Percentiles rank a stretch among this genome's conserved stretches.
These are phyloP conservation scores for Penstemon davidsonii DNA, from an alignment of 257 asterid species.

Conservation along the genomic window DNA sequence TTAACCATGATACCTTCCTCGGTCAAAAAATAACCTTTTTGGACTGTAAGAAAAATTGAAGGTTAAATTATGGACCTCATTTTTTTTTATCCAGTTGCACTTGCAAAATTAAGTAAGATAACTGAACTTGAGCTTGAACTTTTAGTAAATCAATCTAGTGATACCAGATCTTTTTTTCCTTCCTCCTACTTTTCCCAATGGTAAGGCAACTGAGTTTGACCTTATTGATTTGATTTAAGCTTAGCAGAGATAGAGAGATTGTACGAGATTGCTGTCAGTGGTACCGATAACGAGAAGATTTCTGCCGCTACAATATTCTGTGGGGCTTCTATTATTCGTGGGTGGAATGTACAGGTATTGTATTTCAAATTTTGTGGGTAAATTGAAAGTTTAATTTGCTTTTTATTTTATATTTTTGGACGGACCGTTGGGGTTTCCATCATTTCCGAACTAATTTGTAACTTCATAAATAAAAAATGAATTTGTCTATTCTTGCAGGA, in stretches of 20 bases:
- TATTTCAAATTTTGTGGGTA: conserved; percentile 19
- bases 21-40: conserved; percentile 22
- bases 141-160: conserved; percentile 7
- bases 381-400: conserved; percentile 8
- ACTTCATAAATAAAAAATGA: neutral
- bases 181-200: conserved; percentile 19
- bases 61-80: conserved; percentile 2
- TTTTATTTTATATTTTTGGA: neutral
- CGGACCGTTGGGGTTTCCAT: neutral
- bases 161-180: conserved; percentile 23
- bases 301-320: conserved; percentile 91
- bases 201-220: conserved; percentile 60
- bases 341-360: conserved; percentile 96
- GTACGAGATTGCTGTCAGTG: conserved; percentile 82
- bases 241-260: conserved; percentile 96
- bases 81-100: conserved; percentile 5
- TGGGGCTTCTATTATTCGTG: conserved; percentile 93
- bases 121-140: too few species aligned
- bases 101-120: too few species aligned
- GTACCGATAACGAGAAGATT: conserved; percentile 90
- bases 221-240: conserved; percentile 74
- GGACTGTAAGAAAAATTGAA: conserved; percentile 10
- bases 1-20: conserved; percentile 22
- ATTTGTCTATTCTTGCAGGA: conserved; percentile 63
- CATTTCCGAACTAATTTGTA: conserved; percentile 10